Evolutionary conservation across 148 eudicot species (phyloP), one percentile per base, ranked within the genome.

Genomic region (Amaranthus palmeri): DNA sequence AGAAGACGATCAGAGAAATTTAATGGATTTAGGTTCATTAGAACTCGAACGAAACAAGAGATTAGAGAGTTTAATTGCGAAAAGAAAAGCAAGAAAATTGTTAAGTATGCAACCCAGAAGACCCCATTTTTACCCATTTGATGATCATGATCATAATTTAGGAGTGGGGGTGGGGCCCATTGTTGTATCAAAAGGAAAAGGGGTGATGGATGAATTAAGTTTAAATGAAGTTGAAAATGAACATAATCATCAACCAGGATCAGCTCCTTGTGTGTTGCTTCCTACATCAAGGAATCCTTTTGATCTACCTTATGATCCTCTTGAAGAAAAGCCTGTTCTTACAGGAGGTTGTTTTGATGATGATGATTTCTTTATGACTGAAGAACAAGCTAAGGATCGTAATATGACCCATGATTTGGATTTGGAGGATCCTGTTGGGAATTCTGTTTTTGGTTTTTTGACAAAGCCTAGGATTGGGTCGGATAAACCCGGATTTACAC

Each of bases 241-340:
- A 18, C 54, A 56, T n/a, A 74, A 74, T 9, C 57, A 66, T 44
- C 85, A 83, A 58, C 92, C 93, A 0, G 90, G 90, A 40, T 88
- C 97, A 12, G 93, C 96, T 8, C 96, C 96, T 44, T 86, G 87
- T 8, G 74, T 87, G 45, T 76, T 88, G 73, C 66, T 85, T 64
- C 87, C 87, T 4, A 72, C 52, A 36, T 66, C 36, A 25, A 25
- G 81, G 12, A 85, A 89, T 48, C 99, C 97, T 15, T 95, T 89
- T 55, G 99, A 95, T 74, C 78, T 91, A 59, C 97, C 97, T 46
- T 95, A 91, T 72, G 97, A 86, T 17, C 87, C 96, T 25, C 80
- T 78, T 8, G 96, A 95, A 64, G 99, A 95, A 65, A 95, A 84
- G 72, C 93, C 96, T 17, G 66, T 82, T 74, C 87, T 89, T 8